Evolutionary conservation across 2,329 filamentous ascomycete species (phyloP), one percentile per base, ranked within the genome.

Genomic region (Didymella pomorum): DNA sequence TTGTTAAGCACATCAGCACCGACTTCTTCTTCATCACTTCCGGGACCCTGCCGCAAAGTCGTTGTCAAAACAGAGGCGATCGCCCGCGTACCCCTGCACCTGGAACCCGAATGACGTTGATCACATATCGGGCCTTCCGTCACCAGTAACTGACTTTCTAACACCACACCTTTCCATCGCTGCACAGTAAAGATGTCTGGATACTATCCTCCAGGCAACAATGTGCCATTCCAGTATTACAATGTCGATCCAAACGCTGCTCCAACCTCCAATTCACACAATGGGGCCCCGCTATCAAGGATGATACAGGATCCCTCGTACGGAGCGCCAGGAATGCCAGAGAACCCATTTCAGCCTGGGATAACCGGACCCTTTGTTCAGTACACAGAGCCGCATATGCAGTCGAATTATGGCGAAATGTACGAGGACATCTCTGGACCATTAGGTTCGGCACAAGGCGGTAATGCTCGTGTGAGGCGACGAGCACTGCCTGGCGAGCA

Each of bases 401-500:
- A 73, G 43, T 68, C 74, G 21, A 59, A 54, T 39, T 78, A 75
- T 60, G 54, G 66, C 52, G 75, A 76, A 48, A 71, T 71, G 39
- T 78, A 75, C 52, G 76, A 78, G 31, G 76, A 78, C 23, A 42
- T 63, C 12, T 54, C 70, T 43, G 69, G 68, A 18, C 57, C 60
- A 41, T 61, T 71, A 52, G 69, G 72, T 58, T 58, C 68, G 43
- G 63, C 68, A 29, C 70, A 70, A 64, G 64, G 67, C 59, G 64
- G 60, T 51, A 71, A 70, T 61, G 58, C 65, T 54, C 69, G 74
- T 43, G 61, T 69, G 28, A 67, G 73, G 53, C 69, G 74, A 52
- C 70, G 76, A 42, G 58, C 70, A 23, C 65, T 67, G 12, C 70
- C 74, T 21, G 74, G 73, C 11, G 91, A 96, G 61, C 89, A 90